Evolutionary conservation across 148 eudicot genomes (phyloP), one percentile per base, ranked within the genome.

Genomic region (Simmondsia chinensis): DNA sequence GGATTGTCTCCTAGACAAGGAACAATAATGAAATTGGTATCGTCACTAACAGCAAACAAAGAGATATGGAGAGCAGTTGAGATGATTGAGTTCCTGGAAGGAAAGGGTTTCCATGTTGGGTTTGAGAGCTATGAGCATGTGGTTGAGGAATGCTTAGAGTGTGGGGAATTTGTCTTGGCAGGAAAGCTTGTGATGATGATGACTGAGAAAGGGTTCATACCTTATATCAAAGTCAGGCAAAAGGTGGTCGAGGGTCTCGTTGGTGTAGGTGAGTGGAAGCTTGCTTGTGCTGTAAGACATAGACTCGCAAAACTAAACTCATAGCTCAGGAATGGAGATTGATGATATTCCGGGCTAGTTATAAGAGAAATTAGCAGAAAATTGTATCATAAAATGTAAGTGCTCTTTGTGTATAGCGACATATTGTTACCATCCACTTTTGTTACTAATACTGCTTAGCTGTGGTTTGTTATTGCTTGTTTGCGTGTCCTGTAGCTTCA

Each of bases 111-210:
- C 26, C 59, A 54, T 53, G 60, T 83, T 27, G 75, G 77, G 40
- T 88, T 88, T 42, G 79, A 80, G 63, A 74, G 66, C 54, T 88
- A 72, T 39, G 94, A 88, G 59, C 55, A 65, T 50, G 87, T 64
- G 3, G 50, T 80, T 40, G 87, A 88, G 63, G 86, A 86, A 14
- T 83, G 94, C 61, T 61, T 88, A 59, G 86, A 83, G 42, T 51
- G 58, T 54, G 38, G 51, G 12, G 69, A 73, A 54, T 83, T 69
- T 60, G 67, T 80, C 51, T 55, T 80, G 71, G 94, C 81, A 0
- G 96, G 86, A 30, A 88, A 83, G 59, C 55, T 77, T 46, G 75
- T 40, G 34, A 58, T 73, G 54, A 24, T 68, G 41, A 88, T 88
- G 91, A 69, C 77, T 7, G 70, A 46, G 24, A 73, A 63, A 65